A percentile compares a stretch with the other conserved stretches of the same genome.
These are phyloP conservation scores for Trametes maxima DNA, from an alignment of 768 basidiomycete genomes.

Conservation along the genomic window DNA sequence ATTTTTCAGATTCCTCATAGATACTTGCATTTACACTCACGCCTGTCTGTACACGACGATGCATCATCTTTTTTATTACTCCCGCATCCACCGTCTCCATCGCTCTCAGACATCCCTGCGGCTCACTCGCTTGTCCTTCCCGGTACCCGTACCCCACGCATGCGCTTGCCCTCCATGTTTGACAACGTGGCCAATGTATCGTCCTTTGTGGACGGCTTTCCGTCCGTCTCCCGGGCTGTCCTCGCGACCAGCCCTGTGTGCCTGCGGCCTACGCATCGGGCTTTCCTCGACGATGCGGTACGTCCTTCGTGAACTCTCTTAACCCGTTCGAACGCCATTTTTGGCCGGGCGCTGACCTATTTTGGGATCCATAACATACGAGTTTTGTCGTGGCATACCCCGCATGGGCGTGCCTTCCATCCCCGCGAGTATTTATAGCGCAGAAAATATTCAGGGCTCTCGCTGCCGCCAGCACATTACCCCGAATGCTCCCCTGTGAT, in stretches of 20 bases:
- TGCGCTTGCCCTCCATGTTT: neutral
- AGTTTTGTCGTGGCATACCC: slow-evolving; percentile 5
- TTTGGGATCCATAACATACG: slow-evolving; percentile 11
- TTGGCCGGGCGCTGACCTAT: slow-evolving; percentile 1
- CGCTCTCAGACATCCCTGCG: neutral
- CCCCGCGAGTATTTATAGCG: slow-evolving; percentile 11
- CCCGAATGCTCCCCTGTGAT: slow-evolving; percentile 13
- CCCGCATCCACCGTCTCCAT: neutral
- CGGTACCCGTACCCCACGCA: neutral
- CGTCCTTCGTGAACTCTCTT: neutral
- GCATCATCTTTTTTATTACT: neutral
- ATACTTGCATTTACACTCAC: neutral
- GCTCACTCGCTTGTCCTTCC: neutral
- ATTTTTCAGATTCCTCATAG: neutral
- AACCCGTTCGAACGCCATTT: neutral
- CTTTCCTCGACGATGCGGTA: slow-evolving; percentile 8
- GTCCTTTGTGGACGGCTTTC: neutral
- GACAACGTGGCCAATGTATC: slow-evolving; percentile 4
- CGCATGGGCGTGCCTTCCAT: neutral
- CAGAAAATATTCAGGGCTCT: neutral
- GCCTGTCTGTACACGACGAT: slow-evolving; percentile 10
- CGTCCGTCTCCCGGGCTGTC: slow-evolving; percentile 14
- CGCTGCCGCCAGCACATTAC: slow-evolving; percentile 13
- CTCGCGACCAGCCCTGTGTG: slow-evolving; percentile 13
- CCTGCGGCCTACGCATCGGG: neutral